Evolutionary conservation across 2,329 filamentous ascomycete genomes (phyloP).

Genomic region (Aspergillus calidoustus): DNA sequence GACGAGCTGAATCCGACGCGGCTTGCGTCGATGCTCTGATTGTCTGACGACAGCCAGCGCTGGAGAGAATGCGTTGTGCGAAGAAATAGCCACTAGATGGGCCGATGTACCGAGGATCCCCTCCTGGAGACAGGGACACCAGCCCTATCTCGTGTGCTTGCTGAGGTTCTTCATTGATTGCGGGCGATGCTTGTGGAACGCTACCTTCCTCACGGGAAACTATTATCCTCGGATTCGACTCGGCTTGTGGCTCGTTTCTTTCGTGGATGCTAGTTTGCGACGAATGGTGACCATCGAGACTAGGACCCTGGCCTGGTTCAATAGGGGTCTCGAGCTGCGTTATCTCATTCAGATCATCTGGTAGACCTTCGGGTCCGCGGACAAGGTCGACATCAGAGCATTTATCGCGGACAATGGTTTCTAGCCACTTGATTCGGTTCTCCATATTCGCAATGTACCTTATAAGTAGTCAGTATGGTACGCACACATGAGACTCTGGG

Average conservation of each 20-base stretch:
- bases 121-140: constrained; percentile 55
- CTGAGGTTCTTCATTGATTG: constrained; percentile 11
- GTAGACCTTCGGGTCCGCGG: constrained; percentile 24
- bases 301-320: background rate
- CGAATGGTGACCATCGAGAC: background rate
- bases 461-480: background rate
- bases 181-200: background rate
- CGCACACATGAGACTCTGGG: background rate
- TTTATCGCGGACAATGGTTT: constrained; percentile 48
- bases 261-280: background rate
- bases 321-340: background rate
- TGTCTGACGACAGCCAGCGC: constrained; percentile 33
- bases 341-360: background rate
- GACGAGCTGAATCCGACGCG: constrained; percentile 21
- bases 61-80: constrained; percentile 54
- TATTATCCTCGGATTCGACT: background rate
- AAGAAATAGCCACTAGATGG: constrained; percentile 62
- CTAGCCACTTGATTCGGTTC: constrained; percentile 52
- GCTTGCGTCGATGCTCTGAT: constrained; percentile 10
- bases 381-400: constrained; percentile 51
- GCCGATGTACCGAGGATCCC: constrained; percentile 57
- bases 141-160: constrained; percentile 58
- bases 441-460: constrained; percentile 47
- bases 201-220: background rate
- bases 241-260: background rate